phyloP scores from a whole-genome alignment of 169 alveolate species.

The Perkinsus olseni region DNA sequence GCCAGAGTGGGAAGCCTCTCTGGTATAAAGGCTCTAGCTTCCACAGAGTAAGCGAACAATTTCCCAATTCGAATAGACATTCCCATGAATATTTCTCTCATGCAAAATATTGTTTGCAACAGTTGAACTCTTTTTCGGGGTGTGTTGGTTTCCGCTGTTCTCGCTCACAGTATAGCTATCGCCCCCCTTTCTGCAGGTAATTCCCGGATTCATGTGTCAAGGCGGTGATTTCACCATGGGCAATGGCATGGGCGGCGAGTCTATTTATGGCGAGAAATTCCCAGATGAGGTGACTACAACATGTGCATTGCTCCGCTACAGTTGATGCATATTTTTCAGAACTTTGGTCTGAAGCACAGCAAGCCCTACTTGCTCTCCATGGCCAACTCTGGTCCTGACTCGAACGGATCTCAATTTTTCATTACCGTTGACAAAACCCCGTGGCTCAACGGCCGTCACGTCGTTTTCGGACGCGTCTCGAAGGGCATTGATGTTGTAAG shows the following conservation, averaged over 20 bases:
- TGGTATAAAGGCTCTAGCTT: conserved; percentile 53
- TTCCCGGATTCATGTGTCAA: conserved; percentile 63
- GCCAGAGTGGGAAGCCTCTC: conserved; percentile 50
- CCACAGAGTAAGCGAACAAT: conserved; percentile 42
- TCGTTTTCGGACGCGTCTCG: conserved; percentile 16
- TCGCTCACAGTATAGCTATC: no score
- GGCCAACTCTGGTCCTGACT: conserved; percentile 72
- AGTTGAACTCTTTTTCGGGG: no score
- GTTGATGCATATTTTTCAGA: conserved; percentile 26
- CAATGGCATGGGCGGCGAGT: conserved; percentile 82
- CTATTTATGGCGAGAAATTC: conserved; percentile 74
- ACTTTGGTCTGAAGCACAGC: conserved; percentile 54
- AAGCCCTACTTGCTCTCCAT: conserved; percentile 61
- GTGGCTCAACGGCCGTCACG: conserved; percentile 49
- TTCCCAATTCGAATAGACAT: no score
- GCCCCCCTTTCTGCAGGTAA: conserved; percentile 42
- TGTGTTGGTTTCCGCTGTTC: no score
- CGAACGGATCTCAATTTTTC: conserved; percentile 57
- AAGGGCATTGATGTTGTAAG: no score
- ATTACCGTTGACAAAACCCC: conserved; percentile 54
- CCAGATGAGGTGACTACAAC: background rate
- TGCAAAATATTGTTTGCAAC: no score
- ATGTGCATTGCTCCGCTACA: background rate
- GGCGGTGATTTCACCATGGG: conserved; percentile 76
- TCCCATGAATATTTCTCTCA: no score